A percentile compares a stretch with the other conserved stretches of the same genome.
Evolutionary conservation across 805 yeast species (phyloP).

Genomic region (Wickerhamiella dianesei): DNA sequence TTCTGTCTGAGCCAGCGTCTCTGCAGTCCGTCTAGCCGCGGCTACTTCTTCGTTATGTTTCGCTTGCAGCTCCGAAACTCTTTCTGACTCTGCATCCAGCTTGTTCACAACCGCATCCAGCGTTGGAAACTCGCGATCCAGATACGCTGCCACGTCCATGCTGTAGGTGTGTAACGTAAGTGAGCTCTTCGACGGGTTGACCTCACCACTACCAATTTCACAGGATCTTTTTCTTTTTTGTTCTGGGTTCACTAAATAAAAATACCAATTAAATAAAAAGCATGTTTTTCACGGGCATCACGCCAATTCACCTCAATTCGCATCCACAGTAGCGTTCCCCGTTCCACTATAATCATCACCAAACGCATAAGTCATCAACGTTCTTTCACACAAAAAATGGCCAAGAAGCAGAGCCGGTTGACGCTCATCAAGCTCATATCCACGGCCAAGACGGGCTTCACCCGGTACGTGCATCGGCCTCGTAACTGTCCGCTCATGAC

Average conservation of each 20-base stretch:
- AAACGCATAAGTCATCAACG: not conserved
- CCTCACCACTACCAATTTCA: no score
- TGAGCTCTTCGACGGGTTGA: no score
- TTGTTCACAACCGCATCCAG: constrained; percentile 12
- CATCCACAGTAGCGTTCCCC: no score
- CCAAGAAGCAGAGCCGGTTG: constrained; percentile 58
- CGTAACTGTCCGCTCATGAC: constrained; percentile 68
- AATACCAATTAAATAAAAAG: not conserved
- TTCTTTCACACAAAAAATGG: constrained; percentile 12
- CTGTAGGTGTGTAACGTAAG: no score
- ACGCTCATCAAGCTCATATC: constrained; percentile 79
- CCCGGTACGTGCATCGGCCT: constrained; percentile 66
- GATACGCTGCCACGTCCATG: constrained; percentile 3
- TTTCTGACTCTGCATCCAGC: constrained; percentile 12
- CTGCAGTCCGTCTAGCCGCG: not conserved
- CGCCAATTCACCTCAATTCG: not conserved
- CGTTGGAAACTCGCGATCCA: constrained; percentile 19
- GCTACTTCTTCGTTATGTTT: not conserved
- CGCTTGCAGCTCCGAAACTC: constrained; percentile 2
- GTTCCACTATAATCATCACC: no score
- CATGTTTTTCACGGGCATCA: no score
- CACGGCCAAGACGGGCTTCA: constrained; percentile 80
- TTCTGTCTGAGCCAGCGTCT: not conserved
- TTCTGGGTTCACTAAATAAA: no score
- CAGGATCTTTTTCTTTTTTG: no score